phyloP scores from a whole-genome alignment of 257 asterid species.

The Scutellaria barbata region DNA sequence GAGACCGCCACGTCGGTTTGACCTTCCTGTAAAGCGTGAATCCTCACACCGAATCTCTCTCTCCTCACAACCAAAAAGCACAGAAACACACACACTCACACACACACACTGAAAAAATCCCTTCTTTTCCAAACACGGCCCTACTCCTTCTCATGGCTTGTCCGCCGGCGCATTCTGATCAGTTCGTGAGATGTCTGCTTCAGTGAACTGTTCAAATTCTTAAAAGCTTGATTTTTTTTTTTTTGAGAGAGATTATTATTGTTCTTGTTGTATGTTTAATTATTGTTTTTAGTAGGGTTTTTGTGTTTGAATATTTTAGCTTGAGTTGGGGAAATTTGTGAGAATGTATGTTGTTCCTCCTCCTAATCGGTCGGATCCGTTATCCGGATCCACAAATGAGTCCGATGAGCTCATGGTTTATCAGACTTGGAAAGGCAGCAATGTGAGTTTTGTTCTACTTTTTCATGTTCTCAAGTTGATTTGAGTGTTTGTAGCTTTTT shows the following conservation, averaged over 20 bases:
- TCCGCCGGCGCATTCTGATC: conserved; percentile 51
- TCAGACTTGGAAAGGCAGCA: conserved; percentile 98
- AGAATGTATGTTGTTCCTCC: conserved; percentile 91
- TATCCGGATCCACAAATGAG: conserved; percentile 69
- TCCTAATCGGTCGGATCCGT: conserved; percentile 73
- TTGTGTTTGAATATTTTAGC: conserved; percentile 38
- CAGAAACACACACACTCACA: conserved; percentile 5
- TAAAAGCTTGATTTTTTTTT: neutral
- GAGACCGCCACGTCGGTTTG: conserved; percentile 43
- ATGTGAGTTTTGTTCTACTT: conserved; percentile 53
- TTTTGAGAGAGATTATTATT: neutral
- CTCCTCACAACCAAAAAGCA: conserved; percentile 33
- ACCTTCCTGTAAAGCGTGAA: conserved; percentile 64
- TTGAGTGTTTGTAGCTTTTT: neutral
- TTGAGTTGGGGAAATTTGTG: conserved; percentile 37
- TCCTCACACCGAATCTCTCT: conserved; percentile 48
- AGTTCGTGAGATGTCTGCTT: conserved; percentile 17
- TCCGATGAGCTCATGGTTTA: conserved; percentile 73
- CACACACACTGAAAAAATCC: conserved; percentile 23
- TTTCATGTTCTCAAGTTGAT: conserved; percentile 11
- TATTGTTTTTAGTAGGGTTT: conserved; percentile 39
- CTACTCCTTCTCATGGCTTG: conserved; percentile 50
- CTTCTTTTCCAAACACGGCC: conserved; percentile 52
- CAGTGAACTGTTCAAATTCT: conserved; percentile 33
- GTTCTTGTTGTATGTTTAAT: conserved; percentile 6